phyloP scores from a whole-genome alignment of 2,329 filamentous ascomycete genomes.

The Aspergillus fumigatiaffinis region DNA sequence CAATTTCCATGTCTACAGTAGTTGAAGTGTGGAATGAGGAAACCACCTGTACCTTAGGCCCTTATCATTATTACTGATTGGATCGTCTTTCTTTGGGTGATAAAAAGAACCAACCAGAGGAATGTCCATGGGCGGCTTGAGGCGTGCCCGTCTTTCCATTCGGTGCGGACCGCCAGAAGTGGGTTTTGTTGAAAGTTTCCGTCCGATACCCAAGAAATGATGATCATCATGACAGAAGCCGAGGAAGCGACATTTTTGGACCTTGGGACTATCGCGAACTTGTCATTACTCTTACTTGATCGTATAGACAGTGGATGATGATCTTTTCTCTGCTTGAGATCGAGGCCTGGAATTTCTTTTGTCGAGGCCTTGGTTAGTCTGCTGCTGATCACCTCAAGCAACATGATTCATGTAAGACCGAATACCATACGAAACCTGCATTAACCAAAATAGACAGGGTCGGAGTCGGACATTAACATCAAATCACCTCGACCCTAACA shows the following conservation, averaged over 20 bases:
- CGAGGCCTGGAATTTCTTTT: too few relatives aligned
- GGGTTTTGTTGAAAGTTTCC: constrained; percentile 3
- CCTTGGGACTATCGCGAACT: neutral
- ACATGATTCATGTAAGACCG: neutral
- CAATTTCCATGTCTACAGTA: neutral
- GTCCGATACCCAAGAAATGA: constrained; percentile 1
- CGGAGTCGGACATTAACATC: neutral
- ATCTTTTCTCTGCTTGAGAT: neutral
- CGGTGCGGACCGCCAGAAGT: constrained; percentile 18
- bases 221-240: neutral
- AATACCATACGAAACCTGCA: neutral
- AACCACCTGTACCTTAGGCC: neutral
- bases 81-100: neutral
- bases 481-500: neutral
- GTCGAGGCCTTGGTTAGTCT: too few relatives aligned
- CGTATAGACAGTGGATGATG: neutral
- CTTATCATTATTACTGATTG: neutral
- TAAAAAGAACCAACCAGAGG: neutral
- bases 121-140: constrained; percentile 9
- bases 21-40: neutral
- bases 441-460: neutral
- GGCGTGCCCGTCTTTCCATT: constrained; percentile 8
- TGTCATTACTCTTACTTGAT: neutral
- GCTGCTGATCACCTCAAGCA: neutral
- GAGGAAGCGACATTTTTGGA: neutral